These are phyloP conservation scores for Colletotrichum eleusines DNA, from an alignment of 2,329 filamentous ascomycete genomes.

Conservation along the genomic window DNA sequence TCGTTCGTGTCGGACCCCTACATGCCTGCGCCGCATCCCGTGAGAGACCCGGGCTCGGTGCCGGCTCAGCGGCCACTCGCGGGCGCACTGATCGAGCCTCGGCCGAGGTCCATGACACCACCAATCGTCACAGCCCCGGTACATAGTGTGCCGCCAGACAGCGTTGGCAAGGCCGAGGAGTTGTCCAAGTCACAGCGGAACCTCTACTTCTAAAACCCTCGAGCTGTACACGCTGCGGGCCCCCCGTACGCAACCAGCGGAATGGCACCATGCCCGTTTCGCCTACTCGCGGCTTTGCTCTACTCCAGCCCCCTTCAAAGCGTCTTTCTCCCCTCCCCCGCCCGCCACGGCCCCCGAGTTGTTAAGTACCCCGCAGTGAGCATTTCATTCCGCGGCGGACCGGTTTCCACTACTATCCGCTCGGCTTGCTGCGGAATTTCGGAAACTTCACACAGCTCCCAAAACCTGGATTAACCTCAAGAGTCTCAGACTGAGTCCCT, in stretches of 20 bases:
- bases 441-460: slow-evolving; percentile 24
- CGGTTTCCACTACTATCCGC: slow-evolving; percentile 35
- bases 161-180: slow-evolving; percentile 29
- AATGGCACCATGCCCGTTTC: background rate
- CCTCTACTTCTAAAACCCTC: slow-evolving; percentile 30
- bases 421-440: slow-evolving; percentile 43
- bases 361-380: slow-evolving; percentile 31
- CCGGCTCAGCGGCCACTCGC: background rate
- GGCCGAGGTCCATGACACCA: slow-evolving; percentile 24
- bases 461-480: no score
- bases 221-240: no score
- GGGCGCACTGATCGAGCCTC: slow-evolving; percentile 19
- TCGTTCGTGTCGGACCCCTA: slow-evolving; percentile 5
- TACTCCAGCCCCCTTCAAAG: no score
- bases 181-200: slow-evolving; percentile 36
- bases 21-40: background rate
- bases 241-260: no score
- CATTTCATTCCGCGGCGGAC: slow-evolving; percentile 36
- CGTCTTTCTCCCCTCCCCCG: no score
- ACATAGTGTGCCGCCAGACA: background rate
- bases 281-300: slow-evolving; percentile 37
- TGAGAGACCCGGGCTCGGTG: background rate
- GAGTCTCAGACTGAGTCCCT: no score
- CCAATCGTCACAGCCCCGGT: background rate
- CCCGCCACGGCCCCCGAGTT: slow-evolving; percentile 30